Conservation (phyloP, 106 monocot genomes). For the Gastrodia elata region DNA sequence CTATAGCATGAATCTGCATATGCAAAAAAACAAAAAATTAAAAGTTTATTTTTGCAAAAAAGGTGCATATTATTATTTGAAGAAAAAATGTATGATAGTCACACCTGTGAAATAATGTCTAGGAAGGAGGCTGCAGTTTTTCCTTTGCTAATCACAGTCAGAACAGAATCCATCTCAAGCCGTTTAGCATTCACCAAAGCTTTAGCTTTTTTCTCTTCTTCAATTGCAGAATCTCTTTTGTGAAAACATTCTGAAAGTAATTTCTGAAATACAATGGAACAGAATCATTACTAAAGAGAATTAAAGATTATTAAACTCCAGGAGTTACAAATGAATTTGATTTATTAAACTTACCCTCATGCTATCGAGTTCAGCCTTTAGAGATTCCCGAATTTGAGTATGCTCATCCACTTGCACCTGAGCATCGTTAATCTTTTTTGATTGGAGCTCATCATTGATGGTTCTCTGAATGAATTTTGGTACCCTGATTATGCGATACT, state of each 20-base stretch:
- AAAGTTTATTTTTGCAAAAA: not conserved
- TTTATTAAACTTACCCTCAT: slow-evolving; percentile 11
- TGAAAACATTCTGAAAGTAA: slow-evolving; percentile 3
- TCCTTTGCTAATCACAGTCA: slow-evolving; percentile 4
- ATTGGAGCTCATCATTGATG: not conserved
- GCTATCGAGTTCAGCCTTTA: slow-evolving; percentile 2
- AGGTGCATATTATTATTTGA: not conserved
- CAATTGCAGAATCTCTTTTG: slow-evolving; percentile 5
- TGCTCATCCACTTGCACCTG: slow-evolving; percentile 2
- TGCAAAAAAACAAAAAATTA: not conserved
- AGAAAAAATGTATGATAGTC: not conserved
- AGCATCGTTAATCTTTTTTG: slow-evolving; percentile 8
- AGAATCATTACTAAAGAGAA: not conserved
- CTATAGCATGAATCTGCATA: slow-evolving; percentile 1
- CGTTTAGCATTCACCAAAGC: slow-evolving; percentile 11
- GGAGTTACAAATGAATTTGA: not conserved
- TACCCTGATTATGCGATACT: slow-evolving; percentile 3
- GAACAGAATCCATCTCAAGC: slow-evolving; percentile 8
- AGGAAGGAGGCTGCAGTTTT: slow-evolving; percentile 8
- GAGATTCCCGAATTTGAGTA: not conserved
- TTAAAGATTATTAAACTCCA: not conserved
- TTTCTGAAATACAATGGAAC: slow-evolving; percentile 6
- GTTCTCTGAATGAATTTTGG: slow-evolving; percentile 3
- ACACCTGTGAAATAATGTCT: slow-evolving; percentile 8
- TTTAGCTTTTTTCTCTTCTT: slow-evolving; percentile 11